Conservation (phyloP, 495 filamentous ascomycete genomes). For the Hypoxylon fuscum region DNA sequence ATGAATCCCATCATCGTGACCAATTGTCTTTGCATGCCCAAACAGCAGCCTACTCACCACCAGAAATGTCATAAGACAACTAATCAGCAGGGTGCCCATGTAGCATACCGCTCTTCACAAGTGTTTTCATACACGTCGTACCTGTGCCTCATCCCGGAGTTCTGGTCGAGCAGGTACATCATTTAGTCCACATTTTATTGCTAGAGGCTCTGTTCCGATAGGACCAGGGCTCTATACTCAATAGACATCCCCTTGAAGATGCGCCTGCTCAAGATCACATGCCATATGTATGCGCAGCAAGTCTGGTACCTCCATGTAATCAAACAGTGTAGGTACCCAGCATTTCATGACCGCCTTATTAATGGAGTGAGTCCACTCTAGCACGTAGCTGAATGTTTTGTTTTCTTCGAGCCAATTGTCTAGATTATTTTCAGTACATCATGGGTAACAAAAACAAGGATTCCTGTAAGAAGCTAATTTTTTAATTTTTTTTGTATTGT, state of each 20-base stretch:
- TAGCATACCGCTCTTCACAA: too few species aligned
- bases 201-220: too few species aligned
- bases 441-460: not conserved
- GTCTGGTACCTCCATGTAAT: not conserved
- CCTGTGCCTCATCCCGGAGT: too few species aligned
- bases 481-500: not conserved
- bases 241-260: not conserved
- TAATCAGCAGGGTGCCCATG: too few species aligned
- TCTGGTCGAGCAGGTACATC: too few species aligned
- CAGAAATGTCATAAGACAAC: too few species aligned
- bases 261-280: constrained; percentile 1
- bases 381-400: too few species aligned
- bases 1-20: constrained; percentile 3
- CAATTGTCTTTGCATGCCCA: not conserved
- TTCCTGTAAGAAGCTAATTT: not conserved
- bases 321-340: too few species aligned
- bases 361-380: too few species aligned
- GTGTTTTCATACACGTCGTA: too few species aligned
- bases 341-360: too few species aligned
- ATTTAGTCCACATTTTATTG: too few species aligned
- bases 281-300: not conserved
- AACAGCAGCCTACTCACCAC: not conserved
- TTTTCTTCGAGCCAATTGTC: not conserved
- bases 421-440: not conserved
- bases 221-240: not conserved